A percentile compares a stretch with the other conserved stretches of the same genome.
These are phyloP conservation scores for Aspergillus persii DNA, from an alignment of 2,329 filamentous ascomycete species.

Conservation along the genomic window DNA sequence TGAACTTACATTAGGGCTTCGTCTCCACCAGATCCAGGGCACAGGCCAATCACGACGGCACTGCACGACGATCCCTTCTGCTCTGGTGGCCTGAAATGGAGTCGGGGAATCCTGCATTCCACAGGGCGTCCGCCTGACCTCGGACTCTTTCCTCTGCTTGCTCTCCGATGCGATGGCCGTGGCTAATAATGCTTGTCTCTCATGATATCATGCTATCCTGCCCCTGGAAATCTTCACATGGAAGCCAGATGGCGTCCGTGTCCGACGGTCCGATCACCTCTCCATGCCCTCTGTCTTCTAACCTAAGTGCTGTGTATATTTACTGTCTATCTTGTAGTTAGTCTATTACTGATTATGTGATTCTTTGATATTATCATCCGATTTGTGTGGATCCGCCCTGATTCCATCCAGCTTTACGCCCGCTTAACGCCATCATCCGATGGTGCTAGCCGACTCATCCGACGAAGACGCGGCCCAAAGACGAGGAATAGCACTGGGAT, in stretches of 20 bases:
- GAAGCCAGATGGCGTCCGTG: background rate
- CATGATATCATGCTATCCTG: too few species aligned
- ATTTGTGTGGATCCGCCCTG: conserved; percentile 3
- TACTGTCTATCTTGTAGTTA: background rate
- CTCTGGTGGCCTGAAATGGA: background rate
- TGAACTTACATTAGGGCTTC: background rate
- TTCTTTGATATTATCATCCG: background rate
- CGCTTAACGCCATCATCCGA: conserved; percentile 3
- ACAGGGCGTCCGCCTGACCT: background rate
- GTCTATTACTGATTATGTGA: background rate
- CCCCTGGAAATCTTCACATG: background rate
- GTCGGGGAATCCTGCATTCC: background rate
- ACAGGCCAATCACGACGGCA: background rate
- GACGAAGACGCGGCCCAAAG: conserved; percentile 15
- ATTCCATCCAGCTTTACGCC: conserved; percentile 8
- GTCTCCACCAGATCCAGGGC: background rate
- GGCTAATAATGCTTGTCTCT: too few species aligned
- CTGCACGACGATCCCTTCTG: background rate
- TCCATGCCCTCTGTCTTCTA: background rate
- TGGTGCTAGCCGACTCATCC: conserved; percentile 18
- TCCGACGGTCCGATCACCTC: background rate
- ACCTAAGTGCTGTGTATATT: background rate
- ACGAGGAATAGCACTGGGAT: conserved; percentile 20
- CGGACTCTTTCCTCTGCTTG: background rate
- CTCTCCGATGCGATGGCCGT: background rate